These are phyloP conservation scores for Mycena galericulata DNA, from an alignment of 768 basidiomycete species.

Conservation along the genomic window DNA sequence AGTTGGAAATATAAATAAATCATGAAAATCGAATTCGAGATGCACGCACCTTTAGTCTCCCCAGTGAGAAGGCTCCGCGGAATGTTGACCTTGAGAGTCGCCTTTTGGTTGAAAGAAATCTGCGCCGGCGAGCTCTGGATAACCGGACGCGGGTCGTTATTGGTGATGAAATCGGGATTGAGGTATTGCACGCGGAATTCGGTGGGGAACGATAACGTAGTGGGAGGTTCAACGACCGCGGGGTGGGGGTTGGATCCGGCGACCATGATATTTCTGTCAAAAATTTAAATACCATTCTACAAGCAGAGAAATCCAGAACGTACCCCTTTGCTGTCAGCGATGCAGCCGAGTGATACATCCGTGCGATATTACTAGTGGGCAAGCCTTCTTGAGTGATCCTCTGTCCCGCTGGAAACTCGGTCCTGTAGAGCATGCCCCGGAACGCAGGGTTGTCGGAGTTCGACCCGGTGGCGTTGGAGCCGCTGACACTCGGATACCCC, in stretches of 20 bases:
- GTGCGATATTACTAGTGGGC: constrained; percentile 58
- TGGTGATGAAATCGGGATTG: constrained; percentile 48
- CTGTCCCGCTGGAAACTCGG: constrained; percentile 61
- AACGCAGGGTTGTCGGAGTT: constrained; percentile 27
- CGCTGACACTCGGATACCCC: constrained; percentile 54
- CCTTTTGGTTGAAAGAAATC: constrained; percentile 45
- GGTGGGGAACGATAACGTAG: constrained; percentile 23
- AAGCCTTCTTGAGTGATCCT: constrained; percentile 62
- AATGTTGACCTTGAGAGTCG: constrained; percentile 48
- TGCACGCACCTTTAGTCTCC: constrained; percentile 35
- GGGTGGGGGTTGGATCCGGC: constrained; percentile 71
- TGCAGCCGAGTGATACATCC: constrained; percentile 70
- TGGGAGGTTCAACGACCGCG: constrained; percentile 46
- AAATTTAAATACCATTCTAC: constrained; percentile 30
- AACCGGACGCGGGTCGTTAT: constrained; percentile 32
- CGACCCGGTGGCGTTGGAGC: constrained; percentile 46
- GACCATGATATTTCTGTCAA: constrained; percentile 57
- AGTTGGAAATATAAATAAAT: constrained; percentile 10
- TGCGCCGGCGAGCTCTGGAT: constrained; percentile 42
- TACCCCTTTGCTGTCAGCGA: constrained; percentile 62
- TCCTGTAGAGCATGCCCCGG: constrained; percentile 44
- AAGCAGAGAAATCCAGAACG: background rate
- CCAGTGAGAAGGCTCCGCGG: constrained; percentile 38
- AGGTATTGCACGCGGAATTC: constrained; percentile 49
- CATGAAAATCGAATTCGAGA: background rate